Base-by-base conservation (phyloP, 768 basidiomycete species). In the Phaeotremella skinneri region DNA sequence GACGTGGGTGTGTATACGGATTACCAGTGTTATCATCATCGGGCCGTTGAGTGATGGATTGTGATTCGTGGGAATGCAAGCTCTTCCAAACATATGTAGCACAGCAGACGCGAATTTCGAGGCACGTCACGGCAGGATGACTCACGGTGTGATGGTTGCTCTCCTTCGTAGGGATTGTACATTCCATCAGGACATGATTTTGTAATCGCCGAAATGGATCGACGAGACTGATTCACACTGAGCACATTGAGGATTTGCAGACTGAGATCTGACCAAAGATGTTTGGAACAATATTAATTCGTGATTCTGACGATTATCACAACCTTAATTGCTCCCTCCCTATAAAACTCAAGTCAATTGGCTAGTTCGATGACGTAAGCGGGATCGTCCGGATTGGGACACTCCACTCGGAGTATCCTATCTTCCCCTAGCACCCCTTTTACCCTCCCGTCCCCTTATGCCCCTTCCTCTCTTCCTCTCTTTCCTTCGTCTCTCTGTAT, bases 391-490 rank as follows among this genome's bases (percentile, higher is more conserved):
- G 34, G 9, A 37, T 37, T 37, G 34, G 34, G 34, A 7, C 34
- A 37, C 34, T 37, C 34, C 34, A 37, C 7, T 37, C 17, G 34
- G 7, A 7, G 17, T 37, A 37, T 7, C 17, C 34, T 7, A 37
- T 7, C 45, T 48, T 48, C 37, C 37, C n/a, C 37, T 41, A n/a
- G 37, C n/a, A n/a, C 37, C 13, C n/a, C 37, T n/a, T 41, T n/a
- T n/a, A 41, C 37, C 37, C 13, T n/a, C 37, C 13, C 13, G 37
- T 41, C 37, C n/a, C 37, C 13, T 13, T 41, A n/a, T n/a, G n/a
- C 13, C n/a, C 37, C 37, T 13, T 41, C 37, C 37, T 37, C 34
- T 37, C 34, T 37, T 37, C 17, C 34, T 37, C 34, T 37, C 34
- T 37, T 37, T 17, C 34, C 34, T n/a, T n/a, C 7, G 7, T 20